Evolutionary conservation across 2,329 filamentous ascomycete species (phyloP).

Genomic region (Cadophora sp.): DNA sequence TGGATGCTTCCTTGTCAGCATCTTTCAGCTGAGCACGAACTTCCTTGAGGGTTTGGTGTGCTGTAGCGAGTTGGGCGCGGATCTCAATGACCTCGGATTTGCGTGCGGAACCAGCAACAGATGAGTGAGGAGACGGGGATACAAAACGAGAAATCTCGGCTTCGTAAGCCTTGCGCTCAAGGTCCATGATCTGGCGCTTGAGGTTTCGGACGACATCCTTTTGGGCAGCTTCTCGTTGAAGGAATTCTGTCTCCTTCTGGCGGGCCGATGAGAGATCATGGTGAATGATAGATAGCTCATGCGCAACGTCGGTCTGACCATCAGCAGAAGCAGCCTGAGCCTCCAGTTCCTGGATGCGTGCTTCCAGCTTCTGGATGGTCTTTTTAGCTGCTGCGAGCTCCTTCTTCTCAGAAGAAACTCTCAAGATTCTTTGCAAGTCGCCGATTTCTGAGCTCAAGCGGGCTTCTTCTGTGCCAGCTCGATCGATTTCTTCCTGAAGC

Average conservation of each 20-base stretch:
- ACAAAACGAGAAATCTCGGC: slow-evolving; percentile 60
- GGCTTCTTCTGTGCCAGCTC: slow-evolving; percentile 70
- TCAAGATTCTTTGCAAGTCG: slow-evolving; percentile 54
- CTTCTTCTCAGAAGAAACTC: slow-evolving; percentile 49
- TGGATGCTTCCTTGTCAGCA: slow-evolving; percentile 50
- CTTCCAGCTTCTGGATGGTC: slow-evolving; percentile 70
- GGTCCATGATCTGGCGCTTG: slow-evolving; percentile 68
- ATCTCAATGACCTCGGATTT: slow-evolving; percentile 65
- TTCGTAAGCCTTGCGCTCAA: slow-evolving; percentile 73
- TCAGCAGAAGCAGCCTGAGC: slow-evolving; percentile 46
- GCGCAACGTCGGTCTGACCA: slow-evolving; percentile 53
- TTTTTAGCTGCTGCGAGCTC: slow-evolving; percentile 59
- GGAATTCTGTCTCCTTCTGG: slow-evolving; percentile 67
- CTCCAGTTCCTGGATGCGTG: slow-evolving; percentile 56
- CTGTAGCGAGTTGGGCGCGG: slow-evolving; percentile 64
- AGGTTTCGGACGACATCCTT: slow-evolving; percentile 68
- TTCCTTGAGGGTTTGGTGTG: slow-evolving; percentile 67
- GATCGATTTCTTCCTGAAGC: slow-evolving; percentile 70
- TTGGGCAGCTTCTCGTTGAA: slow-evolving; percentile 70
- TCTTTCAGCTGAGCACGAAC: slow-evolving; percentile 56
- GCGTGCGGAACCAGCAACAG: slow-evolving; percentile 57
- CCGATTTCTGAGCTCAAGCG: slow-evolving; percentile 63
- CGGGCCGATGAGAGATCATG: slow-evolving; percentile 68
- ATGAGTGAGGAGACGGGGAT: slow-evolving; percentile 54
- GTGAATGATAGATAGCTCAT: slow-evolving; percentile 64